Percentiles rank a stretch among this genome's conserved stretches.
Conservation (phyloP, 2,329 filamentous ascomycete species). For the Pseudocercospora vitis region DNA sequence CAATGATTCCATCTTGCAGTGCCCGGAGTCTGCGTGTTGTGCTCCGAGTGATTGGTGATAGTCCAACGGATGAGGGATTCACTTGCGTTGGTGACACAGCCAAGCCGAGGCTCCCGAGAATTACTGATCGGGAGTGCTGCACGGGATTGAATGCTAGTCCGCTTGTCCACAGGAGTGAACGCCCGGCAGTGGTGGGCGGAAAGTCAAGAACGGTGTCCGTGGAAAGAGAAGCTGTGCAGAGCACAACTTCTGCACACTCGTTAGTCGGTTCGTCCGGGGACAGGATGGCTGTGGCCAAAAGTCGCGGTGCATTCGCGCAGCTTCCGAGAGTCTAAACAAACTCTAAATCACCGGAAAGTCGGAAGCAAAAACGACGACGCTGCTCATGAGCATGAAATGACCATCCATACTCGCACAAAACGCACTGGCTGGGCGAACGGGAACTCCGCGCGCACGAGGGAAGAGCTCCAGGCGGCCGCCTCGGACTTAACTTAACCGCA, state of each 20-base stretch:
- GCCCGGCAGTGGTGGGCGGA: neutral
- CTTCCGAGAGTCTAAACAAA: conserved; percentile 1
- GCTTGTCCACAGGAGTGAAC: neutral
- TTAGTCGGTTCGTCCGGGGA: conserved; percentile 4
- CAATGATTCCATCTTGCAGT: neutral
- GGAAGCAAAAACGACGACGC: neutral
- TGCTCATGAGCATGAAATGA: neutral
- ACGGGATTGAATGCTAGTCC: neutral
- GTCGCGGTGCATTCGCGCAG: neutral
- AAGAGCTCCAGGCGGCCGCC: neutral
- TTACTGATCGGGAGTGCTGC: neutral
- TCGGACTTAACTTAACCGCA: conserved; percentile 6
- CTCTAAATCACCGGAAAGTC: conserved; percentile 3
- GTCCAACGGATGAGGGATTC: too few relatives aligned
- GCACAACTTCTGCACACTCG: conserved; percentile 1
- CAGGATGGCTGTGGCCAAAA: neutral
- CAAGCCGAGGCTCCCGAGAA: neutral
- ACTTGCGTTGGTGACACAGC: neutral
- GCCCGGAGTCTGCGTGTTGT: too few relatives aligned
- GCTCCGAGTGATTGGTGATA: too few relatives aligned
- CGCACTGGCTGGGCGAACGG: neutral
- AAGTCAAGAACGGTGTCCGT: neutral
- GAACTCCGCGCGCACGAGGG: conserved; percentile 1
- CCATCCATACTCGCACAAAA: neutral
- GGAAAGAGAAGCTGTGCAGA: neutral